phyloP scores from a whole-genome alignment of 495 filamentous ascomycete genomes.

The Bacidia gigantensis region DNA sequence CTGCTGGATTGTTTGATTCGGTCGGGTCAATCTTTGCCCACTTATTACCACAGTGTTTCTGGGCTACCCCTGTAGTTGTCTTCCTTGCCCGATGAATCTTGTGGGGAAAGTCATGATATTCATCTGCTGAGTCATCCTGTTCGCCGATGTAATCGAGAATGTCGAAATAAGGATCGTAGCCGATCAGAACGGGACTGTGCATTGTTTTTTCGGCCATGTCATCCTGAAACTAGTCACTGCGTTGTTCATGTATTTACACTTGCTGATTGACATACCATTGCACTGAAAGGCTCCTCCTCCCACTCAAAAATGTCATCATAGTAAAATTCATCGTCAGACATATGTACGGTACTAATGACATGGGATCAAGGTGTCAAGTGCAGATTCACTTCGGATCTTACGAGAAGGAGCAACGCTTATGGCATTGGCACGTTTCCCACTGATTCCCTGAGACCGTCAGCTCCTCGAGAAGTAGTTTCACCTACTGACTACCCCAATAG shows the following conservation, averaged over 20 bases:
- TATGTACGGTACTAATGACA: constrained; percentile 10
- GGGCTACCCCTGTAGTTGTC: neutral
- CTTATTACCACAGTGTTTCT: neutral
- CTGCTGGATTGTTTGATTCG: neutral
- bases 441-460: too few relatives aligned
- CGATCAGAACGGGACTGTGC: constrained; percentile 25
- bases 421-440: too few relatives aligned
- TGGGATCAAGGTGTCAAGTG: neutral
- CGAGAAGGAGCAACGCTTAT: too few relatives aligned
- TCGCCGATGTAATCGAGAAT: constrained; percentile 34
- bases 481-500: too few relatives aligned
- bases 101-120: constrained; percentile 32
- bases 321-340: constrained; percentile 38
- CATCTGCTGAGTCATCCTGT: constrained; percentile 40
- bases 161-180: constrained; percentile 16
- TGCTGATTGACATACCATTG: constrained; percentile 26
- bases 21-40: neutral
- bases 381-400: neutral
- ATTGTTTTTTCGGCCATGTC: constrained; percentile 33
- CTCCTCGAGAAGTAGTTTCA: too few relatives aligned
- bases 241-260: neutral
- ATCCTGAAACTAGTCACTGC: constrained; percentile 23
- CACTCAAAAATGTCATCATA: constrained; percentile 33
- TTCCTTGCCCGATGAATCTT: neutral
- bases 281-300: constrained; percentile 26